These are phyloP conservation scores for Trypanosoma scelopori DNA, from an alignment of 208 protist genomes.

Conservation along the genomic window DNA sequence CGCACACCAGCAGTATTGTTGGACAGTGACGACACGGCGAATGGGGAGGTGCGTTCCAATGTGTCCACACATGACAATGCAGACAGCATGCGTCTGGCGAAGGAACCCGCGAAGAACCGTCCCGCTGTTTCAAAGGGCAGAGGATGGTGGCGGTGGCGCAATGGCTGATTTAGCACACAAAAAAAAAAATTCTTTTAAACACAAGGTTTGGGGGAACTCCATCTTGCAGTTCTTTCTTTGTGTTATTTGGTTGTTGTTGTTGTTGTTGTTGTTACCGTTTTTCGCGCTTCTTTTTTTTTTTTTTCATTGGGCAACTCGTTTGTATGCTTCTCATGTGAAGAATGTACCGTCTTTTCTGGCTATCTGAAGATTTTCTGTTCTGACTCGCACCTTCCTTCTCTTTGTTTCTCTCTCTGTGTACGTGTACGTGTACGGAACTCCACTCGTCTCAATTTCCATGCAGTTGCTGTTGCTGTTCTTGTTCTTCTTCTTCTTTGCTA, in stretches of 20 bases:
- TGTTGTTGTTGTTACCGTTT: neutral
- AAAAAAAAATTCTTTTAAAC: no score
- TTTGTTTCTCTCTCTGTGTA: slow-evolving; percentile 8
- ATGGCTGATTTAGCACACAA: neutral
- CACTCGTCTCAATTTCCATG: neutral
- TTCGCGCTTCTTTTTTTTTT: slow-evolving; percentile 12
- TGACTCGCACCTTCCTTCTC: neutral
- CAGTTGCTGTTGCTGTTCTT: neutral
- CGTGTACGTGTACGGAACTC: neutral
- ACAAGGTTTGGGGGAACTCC: no score
- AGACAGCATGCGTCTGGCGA: neutral
- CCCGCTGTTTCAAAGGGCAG: neutral
- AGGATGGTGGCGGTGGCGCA: neutral
- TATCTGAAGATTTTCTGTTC: neutral
- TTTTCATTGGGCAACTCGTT: neutral
- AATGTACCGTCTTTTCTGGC: no score
- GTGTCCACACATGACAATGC: neutral
- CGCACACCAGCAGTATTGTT: neutral
- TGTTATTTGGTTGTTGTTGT: no score
- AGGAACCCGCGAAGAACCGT: neutral
- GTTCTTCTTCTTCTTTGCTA: neutral
- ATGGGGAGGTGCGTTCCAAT: neutral
- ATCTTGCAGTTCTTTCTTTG: no score
- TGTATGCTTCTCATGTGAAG: neutral
- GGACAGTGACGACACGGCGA: neutral